These are phyloP conservation scores for Potentilla sterilis DNA, from an alignment of 306 rosid genomes.

Conservation along the genomic window DNA sequence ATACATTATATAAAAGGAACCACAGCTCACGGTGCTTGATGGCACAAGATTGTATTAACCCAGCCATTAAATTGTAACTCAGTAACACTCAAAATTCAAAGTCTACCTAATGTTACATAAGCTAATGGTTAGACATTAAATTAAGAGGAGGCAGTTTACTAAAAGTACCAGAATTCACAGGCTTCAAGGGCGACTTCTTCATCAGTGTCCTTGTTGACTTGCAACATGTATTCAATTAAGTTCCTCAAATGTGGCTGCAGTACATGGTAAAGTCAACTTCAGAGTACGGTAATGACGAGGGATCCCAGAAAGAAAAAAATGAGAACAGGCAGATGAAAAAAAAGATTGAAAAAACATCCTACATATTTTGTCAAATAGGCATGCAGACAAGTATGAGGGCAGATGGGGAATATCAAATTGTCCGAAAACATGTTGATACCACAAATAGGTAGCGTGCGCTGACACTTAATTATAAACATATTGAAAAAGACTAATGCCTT, in stretches of 20 bases:
- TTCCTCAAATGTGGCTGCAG: conserved; percentile 87
- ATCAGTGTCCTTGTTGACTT: conserved; percentile 89
- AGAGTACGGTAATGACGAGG: too few relatives aligned
- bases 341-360: too few relatives aligned
- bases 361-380: not conserved
- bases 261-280: conserved; percentile 18
- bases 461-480: not conserved
- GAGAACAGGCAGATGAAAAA: conserved; percentile 20
- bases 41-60: not conserved
- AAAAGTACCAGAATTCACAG: conserved; percentile 95
- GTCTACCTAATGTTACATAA: conserved; percentile 12
- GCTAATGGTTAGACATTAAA: conserved; percentile 17
- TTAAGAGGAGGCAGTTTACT: conserved; percentile 8
- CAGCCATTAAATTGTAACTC: not conserved
- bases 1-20: not conserved
- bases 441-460: conserved; percentile 4
- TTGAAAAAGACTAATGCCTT: conserved; percentile 7
- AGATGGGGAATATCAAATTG: not conserved
- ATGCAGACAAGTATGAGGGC: not conserved
- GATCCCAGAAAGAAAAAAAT: not conserved
- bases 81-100: conserved; percentile 19
- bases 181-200: conserved; percentile 98
- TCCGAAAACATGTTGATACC: not conserved
- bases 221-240: conserved; percentile 91
- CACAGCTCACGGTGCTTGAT: not conserved